These are phyloP conservation scores for Penicillium pancosmium DNA, from an alignment of 495 filamentous ascomycete genomes.

Conservation along the genomic window DNA sequence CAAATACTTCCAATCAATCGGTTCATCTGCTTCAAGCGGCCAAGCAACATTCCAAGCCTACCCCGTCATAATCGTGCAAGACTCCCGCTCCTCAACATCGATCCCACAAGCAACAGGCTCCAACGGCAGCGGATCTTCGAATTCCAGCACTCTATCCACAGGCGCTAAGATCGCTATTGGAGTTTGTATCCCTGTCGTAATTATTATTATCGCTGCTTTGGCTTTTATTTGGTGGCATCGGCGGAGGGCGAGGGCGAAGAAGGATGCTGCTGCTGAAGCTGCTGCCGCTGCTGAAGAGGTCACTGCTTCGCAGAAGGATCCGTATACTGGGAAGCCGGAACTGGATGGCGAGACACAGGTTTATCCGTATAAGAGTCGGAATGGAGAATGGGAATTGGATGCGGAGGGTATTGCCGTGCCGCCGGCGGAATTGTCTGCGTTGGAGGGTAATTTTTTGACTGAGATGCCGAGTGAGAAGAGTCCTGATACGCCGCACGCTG, in stretches of 20 bases:
- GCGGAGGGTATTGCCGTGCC: not conserved
- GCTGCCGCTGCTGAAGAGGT: too few species aligned
- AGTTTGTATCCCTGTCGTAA: constrained; percentile 11
- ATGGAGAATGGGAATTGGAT: not conserved
- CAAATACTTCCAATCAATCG: constrained; percentile 10
- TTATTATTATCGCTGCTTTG: constrained; percentile 11
- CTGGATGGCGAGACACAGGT: constrained; percentile 5
- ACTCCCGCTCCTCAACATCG: not conserved
- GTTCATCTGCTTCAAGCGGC: not conserved
- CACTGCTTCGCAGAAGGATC: not conserved
- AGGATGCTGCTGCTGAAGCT: not conserved
- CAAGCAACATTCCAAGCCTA: constrained; percentile 11
- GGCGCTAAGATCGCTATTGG: constrained; percentile 20
- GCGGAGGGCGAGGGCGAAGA: not conserved
- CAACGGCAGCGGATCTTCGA: not conserved
- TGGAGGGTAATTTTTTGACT: not conserved
- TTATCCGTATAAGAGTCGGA: not conserved
- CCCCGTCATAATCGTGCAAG: constrained; percentile 17
- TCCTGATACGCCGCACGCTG: constrained; percentile 12
- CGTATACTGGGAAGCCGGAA: constrained; percentile 12
- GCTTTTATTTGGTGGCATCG: constrained; percentile 16
- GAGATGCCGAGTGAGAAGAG: constrained; percentile 1
- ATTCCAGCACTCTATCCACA: constrained; percentile 6
- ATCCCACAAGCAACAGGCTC: not conserved
- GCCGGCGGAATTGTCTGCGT: constrained; percentile 8